Percentiles rank a stretch among this genome's conserved stretches.
Evolutionary conservation across 805 yeast genomes (phyloP).

Genomic region (Blastobotrys attinorum): DNA sequence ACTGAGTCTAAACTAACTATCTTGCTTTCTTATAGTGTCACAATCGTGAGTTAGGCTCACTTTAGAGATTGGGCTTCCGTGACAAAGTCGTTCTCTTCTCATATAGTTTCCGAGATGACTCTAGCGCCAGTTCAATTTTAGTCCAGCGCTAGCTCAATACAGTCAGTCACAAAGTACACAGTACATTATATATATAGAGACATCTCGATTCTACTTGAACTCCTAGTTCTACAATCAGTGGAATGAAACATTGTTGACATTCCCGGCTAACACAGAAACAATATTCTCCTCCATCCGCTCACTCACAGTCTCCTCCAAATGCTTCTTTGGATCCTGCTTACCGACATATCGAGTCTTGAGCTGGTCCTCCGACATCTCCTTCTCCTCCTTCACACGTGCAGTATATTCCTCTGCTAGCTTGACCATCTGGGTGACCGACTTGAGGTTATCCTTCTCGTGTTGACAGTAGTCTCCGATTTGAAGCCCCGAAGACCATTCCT

Average conservation of each 20-base stretch:
- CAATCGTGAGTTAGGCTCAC: too few species aligned
- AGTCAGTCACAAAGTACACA: too few species aligned
- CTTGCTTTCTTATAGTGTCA: too few species aligned
- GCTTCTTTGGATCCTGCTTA: conserved; percentile 98
- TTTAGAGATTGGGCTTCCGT: too few species aligned
- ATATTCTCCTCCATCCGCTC: conserved; percentile 82
- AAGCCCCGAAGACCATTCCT: conserved; percentile 92
- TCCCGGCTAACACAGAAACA: conserved; percentile 77
- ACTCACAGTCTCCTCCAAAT: conserved; percentile 83
- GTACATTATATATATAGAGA: too few species aligned
- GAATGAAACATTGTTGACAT: conserved; percentile 84
- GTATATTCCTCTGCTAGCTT: conserved; percentile 86
- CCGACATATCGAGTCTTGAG: conserved; percentile 95
- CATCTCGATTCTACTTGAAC: too few species aligned
- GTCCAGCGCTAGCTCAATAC: too few species aligned
- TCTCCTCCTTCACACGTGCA: conserved; percentile 85
- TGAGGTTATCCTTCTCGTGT: conserved; percentile 68
- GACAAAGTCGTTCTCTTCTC: too few species aligned
- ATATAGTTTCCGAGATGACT: too few species aligned
- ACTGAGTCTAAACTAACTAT: too few species aligned
- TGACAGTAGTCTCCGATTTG: conserved; percentile 67
- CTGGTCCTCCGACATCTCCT: conserved; percentile 78
- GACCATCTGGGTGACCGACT: conserved; percentile 70
- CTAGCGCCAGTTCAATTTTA: too few species aligned
- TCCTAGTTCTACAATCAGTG: conserved; percentile 12